Evolutionary conservation across 208 protist species (phyloP), one percentile per base, ranked within the genome.

Genomic region (Leishmania tarentolae): DNA sequence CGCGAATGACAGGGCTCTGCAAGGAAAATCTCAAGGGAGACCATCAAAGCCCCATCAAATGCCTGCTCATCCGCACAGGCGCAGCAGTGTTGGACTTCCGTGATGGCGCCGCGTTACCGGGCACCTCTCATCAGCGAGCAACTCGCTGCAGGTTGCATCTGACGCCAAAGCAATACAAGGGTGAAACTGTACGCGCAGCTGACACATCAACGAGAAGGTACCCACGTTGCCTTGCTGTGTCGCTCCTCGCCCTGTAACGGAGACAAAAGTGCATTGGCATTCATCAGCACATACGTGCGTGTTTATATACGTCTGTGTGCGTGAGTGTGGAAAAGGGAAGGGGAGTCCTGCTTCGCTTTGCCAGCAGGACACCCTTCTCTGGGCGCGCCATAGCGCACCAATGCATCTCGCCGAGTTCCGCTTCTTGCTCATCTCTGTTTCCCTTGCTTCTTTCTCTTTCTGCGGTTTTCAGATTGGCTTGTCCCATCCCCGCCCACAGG

Each of bases 61-160:
- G 75, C 80, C 24, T 42, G 80, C 2, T 79, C 83, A 44, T 57
- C 35, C 15, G 75, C 56, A 61, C 24, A 61, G 56, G 21, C n/a
- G 56, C 56, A n/a, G 56, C 56, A n/a, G n/a, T 24, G 4, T 6
- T 21, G 21, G 56, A 31, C 56, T 17, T 53, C 50, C 13, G 50
- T 53, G 15, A 13, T 19, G 2, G 50, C 50, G 50, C 19, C 50
- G 19, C 11, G 19, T 53, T 15, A 53, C 50, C 50, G 19, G 50
- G 50, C 50, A 53, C 56, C 24, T 1, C 56, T 61, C 21, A 61
- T 17, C 56, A 17, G 56, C 21, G 56, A 61, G 56, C 56, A n/a
- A 13, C 56, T n/a, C 56, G 56, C 56, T 61, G 56, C 56, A n/a
- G 56, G 7, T n/a, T 61, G 56, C 4, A 61, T 21, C 4, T 2